Evolutionary conservation across 2,329 filamentous ascomycete genomes (phyloP).

Genomic region (Hypoxylon sp.): DNA sequence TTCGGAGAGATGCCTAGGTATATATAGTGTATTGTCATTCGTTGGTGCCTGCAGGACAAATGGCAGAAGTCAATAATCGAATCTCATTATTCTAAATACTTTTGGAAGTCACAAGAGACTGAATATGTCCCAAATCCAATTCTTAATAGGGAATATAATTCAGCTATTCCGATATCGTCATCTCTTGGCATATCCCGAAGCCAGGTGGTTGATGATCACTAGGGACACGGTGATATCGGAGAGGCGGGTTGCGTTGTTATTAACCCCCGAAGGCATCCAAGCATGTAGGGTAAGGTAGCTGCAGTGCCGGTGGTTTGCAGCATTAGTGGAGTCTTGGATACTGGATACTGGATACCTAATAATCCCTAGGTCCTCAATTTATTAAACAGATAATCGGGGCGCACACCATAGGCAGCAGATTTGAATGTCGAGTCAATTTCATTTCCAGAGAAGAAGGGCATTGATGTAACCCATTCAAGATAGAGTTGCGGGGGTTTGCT

Average conservation of each 20-base stretch:
- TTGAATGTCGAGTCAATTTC: neutral
- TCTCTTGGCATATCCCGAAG: neutral
- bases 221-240: conserved; percentile 19
- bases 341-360: neutral
- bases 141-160: neutral
- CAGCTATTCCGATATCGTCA: conserved; percentile 4
- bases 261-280: conserved; percentile 32
- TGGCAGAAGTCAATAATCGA: neutral
- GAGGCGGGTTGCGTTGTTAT: neutral
- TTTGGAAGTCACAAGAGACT: neutral
- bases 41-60: neutral
- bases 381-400: neutral
- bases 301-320: neutral
- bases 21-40: neutral
- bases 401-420: neutral
- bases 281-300: neutral
- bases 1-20: too few species aligned
- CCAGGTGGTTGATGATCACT: neutral
- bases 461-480: neutral
- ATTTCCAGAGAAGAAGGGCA: neutral
- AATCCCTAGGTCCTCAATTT: neutral
- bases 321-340: neutral
- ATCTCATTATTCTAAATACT: neutral
- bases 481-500: neutral
- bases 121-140: neutral